Evolutionary conservation across 495 filamentous ascomycete genomes (phyloP), one percentile per base, ranked within the genome.

Genomic region (Penicillium silybi): DNA sequence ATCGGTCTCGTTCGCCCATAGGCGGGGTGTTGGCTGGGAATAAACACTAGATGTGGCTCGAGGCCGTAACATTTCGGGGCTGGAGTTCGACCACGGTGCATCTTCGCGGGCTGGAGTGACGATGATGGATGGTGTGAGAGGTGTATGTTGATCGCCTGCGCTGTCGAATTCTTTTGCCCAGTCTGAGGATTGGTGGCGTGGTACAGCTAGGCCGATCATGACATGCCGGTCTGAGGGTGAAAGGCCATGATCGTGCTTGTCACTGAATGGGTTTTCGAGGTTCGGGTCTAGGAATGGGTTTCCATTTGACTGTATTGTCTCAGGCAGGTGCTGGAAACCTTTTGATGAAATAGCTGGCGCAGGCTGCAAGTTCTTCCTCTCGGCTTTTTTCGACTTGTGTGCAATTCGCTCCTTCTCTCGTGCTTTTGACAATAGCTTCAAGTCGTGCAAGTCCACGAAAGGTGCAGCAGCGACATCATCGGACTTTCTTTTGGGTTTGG

Each of bases 181-280:
- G 20, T 74, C 70, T 2, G 75, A 67, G 3, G 85, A 62, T 18
- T 83, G 78, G 26, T 80, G 76, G 6, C 76, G 76, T 10, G 88
- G 85, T 26, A 93, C 79, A 3, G 78, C 79, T 7, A 95, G 79
- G 0, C 89, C 90, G 51, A 96, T 95, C 57, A 88, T 76, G 38
- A 96, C 90, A 13, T 86, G 80, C 22, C 86, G 71, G 57, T 89
- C 85, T 5, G 77, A 83, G 0, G 90, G 90, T 5, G 89, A 92
- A 3, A 96, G 69, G 35, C 85, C 87, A n/a, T 67, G 51, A 44
- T 72, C 66, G 39, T 41, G 34, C 20, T 54, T 64, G 47, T 62
- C 65, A 17, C 44, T 62, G 23, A 64, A 62, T 1, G 56, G 42
- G 25, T 59, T 41, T 15, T 52, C 50, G 6, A 48, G 5, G 6